Percentiles rank a stretch among this genome's conserved stretches.
These are phyloP conservation scores for Scutellaria minor DNA, from an alignment of 257 asterid species.

Conservation along the genomic window DNA sequence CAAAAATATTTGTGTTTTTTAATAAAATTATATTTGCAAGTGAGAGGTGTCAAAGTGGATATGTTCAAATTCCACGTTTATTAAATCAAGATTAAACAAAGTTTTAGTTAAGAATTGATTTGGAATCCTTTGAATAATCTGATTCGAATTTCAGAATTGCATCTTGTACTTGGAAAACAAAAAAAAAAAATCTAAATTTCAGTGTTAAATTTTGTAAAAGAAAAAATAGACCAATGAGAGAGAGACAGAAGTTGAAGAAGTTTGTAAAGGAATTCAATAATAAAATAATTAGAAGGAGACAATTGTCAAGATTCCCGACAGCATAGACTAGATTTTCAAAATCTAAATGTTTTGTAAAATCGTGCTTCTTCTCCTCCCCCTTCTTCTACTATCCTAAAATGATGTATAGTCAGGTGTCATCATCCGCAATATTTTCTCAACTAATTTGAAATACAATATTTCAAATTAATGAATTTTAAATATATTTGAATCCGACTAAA, in stretches of 20 bases:
- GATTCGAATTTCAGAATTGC: neutral
- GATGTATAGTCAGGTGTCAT: conserved; percentile 39
- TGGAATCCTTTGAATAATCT: neutral
- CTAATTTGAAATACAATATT: no score
- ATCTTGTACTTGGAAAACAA: no score
- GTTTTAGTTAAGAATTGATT: no score
- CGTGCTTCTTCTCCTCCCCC: conserved; percentile 16
- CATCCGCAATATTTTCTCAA: neutral
- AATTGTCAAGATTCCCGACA: conserved; percentile 49
- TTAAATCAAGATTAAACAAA: no score
- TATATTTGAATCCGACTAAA: no score
- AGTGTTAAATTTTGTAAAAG: neutral
- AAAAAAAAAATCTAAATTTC: neutral
- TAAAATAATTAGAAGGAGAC: conserved; percentile 42
- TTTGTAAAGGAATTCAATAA: conserved; percentile 19
- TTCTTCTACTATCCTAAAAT: conserved; percentile 40
- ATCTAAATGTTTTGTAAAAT: conserved; percentile 40
- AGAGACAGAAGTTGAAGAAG: conserved; percentile 17
- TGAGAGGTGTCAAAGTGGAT: neutral
- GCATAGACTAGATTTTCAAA: conserved; percentile 48
- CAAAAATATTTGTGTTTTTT: no score
- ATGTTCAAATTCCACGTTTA: no score
- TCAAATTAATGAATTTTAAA: no score
- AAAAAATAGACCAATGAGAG: conserved; percentile 19
- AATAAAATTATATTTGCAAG: no score